Evolutionary conservation across 2,329 filamentous ascomycete species (phyloP), one percentile per base, ranked within the genome.

Genomic region (Colletotrichum sp.): DNA sequence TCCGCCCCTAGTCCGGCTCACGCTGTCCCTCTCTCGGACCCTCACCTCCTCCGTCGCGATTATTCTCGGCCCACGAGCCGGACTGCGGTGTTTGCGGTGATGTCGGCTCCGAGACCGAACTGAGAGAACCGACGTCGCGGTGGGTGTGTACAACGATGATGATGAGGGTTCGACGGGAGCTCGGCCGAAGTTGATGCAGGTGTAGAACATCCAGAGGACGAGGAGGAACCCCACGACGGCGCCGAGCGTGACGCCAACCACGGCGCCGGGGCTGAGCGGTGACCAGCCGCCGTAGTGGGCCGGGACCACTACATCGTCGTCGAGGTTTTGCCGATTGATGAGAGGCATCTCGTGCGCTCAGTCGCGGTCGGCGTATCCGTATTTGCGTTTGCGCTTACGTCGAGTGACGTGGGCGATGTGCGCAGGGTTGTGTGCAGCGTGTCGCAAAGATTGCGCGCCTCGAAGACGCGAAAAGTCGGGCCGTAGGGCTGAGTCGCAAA

Each of bases 211-310:
- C 81, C 88, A 88, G 34, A 91, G 82, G 15, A 91, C 76, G 38
- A 92, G 83, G 36, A 91, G 80, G 80, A 92, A 89, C 68, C 87
- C 90, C 32, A 83, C 85, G 64, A 88, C 84, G 56, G 85, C 83
- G 77, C 87, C 87, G 66, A 89, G 82, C 6, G 87, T 85, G 73
- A 88, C 87, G 78, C 83, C 87, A 12, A 82, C 87, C 16, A 89
- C 81, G 66, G 83, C 82, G 74, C 84, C 87, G 0, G 87, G 89
- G 21, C 79, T 83, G 74, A 77, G 80, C 79, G 82, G 85, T 66
- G 83, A 64, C 26, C 81, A 78, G 24, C 76, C 76, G 76, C 80
- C 82, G 80, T 87, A 87, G 9, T 80, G 78, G 34, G 82, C 78
- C 16, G 85, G 85, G 70, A 86, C 80, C 65, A 83, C 79, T 62